Conservation (phyloP, 495 filamentous ascomycete species). For the Jackrogersella multiformis region DNA sequence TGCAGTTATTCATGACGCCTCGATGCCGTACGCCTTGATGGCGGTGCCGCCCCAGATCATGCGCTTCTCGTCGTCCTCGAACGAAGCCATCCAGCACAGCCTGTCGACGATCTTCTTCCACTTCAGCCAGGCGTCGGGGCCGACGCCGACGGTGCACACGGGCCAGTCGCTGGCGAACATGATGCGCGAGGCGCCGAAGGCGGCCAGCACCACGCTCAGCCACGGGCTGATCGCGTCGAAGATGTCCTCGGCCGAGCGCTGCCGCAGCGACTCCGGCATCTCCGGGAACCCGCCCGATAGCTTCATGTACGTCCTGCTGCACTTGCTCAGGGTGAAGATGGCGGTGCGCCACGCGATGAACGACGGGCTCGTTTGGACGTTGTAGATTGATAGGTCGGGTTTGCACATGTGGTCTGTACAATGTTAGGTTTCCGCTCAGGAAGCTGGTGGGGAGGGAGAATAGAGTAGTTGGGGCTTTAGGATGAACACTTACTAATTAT, state of each 20-base stretch:
- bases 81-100: conserved; percentile 64
- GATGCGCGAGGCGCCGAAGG: conserved; percentile 73
- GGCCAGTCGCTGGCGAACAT: conserved; percentile 96
- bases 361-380: conserved; percentile 59
- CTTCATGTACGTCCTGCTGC: conserved; percentile 78
- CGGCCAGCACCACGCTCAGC: conserved; percentile 70
- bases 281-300: conserved; percentile 85
- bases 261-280: conserved; percentile 60
- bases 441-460: not conserved
- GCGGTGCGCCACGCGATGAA: conserved; percentile 67
- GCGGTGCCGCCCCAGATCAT: conserved; percentile 77
- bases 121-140: conserved; percentile 62
- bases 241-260: conserved; percentile 55
- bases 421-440: conserved; percentile 15
- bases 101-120: conserved; percentile 68
- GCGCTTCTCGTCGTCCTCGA: conserved; percentile 66
- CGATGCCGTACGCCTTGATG: conserved; percentile 69
- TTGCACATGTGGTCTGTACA: conserved; percentile 85
- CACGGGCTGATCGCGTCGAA: conserved; percentile 65
- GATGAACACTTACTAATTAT: conserved; percentile 71
- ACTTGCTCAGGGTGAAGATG: conserved; percentile 67
- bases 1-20: conserved; percentile 21
- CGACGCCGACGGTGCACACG: conserved; percentile 76
- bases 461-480: conserved; percentile 5
- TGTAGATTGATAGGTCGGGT: conserved; percentile 70